Base-by-base conservation (phyloP, 1,284 basidiomycete genomes). In the Marasmius sp. region DNA sequence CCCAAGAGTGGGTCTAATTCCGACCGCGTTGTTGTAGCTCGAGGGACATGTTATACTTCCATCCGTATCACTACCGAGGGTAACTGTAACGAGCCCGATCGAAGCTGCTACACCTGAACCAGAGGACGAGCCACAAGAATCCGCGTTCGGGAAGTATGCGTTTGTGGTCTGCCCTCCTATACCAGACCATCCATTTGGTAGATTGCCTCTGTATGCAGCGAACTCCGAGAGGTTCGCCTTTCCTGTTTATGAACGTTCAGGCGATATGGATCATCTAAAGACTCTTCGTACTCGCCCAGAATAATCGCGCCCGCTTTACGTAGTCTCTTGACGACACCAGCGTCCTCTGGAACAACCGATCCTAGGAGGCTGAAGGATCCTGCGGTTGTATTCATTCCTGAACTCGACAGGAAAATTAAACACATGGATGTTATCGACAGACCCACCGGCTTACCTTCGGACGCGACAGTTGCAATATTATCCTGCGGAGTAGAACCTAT, bases 221-320 rank as follows among this genome's bases (percentile, higher is more conserved):
- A 81, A 88, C 70, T 89, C 87, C 0, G 85, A 87, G 34, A 87
- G 73, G 66, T 83, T 86, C n/a, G 85, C 78, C 69, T 89, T 88
- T 18, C 85, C 81, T 81, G 63, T 10, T 36, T 20, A 20, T n/a
- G 8, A 59, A 22, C 22, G 57, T 0, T 10, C 39, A 56, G 11
- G 51, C 14, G 16, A 36, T 22, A 41, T 36, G 38, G 18, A 54
- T 39, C 4, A 16, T 54, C 45, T 16, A 11, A 39, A 33, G 27
- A 27, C 27, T 27, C 5, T 50, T 27, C 61, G 54, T 8, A 9
- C 27, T 18, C 3, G 38, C 39, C n/a, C 49, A 33, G 43, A 41
- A 91, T 78, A 65, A 92, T 85, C 1, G 88, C 88, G 3, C 89
- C 89, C 3, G 88, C 88, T 50, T 75, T 77, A 0, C 88, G 80